phyloP scores from a whole-genome alignment of 2,329 filamentous ascomycete species.

The Aspergillus melleus region DNA sequence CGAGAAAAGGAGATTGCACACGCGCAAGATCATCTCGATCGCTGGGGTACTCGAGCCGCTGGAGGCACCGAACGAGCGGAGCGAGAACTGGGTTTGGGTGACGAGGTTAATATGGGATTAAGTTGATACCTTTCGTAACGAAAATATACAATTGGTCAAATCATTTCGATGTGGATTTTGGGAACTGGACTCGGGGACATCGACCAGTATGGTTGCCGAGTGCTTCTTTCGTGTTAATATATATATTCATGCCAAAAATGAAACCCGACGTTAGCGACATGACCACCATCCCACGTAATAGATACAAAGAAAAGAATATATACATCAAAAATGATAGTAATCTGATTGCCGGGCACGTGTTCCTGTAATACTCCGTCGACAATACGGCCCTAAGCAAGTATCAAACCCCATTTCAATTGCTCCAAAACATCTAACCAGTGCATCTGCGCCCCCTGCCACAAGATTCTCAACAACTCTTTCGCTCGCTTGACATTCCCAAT shows the following conservation, averaged over 20 bases:
- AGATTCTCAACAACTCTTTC: slow-evolving; percentile 29
- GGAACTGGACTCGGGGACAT: not conserved
- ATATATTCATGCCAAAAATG: not conserved
- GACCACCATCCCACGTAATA: not conserved
- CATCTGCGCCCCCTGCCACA: slow-evolving; percentile 25
- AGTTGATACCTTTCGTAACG: slow-evolving; percentile 53
- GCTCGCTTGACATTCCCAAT: slow-evolving; percentile 37
- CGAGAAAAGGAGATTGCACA: slow-evolving; percentile 40
- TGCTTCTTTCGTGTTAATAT: no score
- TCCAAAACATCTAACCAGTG: slow-evolving; percentile 37
- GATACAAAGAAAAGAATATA: not conserved
- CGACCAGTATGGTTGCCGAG: no score
- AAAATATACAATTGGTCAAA: not conserved
- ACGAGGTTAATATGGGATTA: slow-evolving; percentile 80
- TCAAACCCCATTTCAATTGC: slow-evolving; percentile 34
- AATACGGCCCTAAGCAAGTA: slow-evolving; percentile 23
- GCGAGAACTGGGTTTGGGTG: slow-evolving; percentile 72
- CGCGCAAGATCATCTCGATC: slow-evolving; percentile 51
- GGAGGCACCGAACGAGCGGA: slow-evolving; percentile 52
- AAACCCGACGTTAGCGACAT: not conserved
- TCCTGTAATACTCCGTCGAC: not conserved
- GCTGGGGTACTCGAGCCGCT: slow-evolving; percentile 55
- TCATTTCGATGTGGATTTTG: not conserved
- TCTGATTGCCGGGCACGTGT: not conserved
- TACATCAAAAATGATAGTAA: not conserved